Conservation (phyloP, 2,329 filamentous ascomycete species). For the Xylariaceae sp. region DNA sequence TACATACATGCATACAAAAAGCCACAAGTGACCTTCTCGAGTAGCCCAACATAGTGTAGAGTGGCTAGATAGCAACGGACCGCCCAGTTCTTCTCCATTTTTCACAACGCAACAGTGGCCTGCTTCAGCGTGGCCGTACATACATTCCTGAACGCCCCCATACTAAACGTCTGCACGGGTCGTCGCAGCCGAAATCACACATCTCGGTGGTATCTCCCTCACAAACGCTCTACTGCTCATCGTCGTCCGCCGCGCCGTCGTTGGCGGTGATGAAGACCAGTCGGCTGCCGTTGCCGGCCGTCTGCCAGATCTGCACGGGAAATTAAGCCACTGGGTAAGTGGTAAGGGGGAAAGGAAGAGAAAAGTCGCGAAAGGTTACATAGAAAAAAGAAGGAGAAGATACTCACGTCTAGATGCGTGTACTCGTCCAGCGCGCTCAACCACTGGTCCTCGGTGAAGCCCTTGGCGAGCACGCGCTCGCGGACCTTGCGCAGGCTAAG, state of each 20-base stretch:
- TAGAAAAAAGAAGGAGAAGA: no score
- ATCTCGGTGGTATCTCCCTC: no score
- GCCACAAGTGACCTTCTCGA: no score
- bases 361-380: neutral
- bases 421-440: slow-evolving; percentile 83
- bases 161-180: no score
- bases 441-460: slow-evolving; percentile 93
- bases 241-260: slow-evolving; percentile 17
- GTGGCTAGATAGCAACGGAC: no score
- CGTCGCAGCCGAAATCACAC: no score
- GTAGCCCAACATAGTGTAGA: no score
- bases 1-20: no score
- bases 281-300: slow-evolving; percentile 60
- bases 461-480: slow-evolving; percentile 89
- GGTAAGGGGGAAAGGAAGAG: neutral
- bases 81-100: no score
- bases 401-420: slow-evolving; percentile 79
- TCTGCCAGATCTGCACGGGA: slow-evolving; percentile 69
- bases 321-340: neutral
- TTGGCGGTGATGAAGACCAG: slow-evolving; percentile 58
- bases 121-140: no score
- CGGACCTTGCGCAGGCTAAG: slow-evolving; percentile 82
- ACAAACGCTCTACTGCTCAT: slow-evolving; percentile 10
- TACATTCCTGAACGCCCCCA: no score
- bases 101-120: no score